These are phyloP conservation scores for Geotrichum aggregatum DNA, from an alignment of 1,139 yeast genomes.

Conservation along the genomic window DNA sequence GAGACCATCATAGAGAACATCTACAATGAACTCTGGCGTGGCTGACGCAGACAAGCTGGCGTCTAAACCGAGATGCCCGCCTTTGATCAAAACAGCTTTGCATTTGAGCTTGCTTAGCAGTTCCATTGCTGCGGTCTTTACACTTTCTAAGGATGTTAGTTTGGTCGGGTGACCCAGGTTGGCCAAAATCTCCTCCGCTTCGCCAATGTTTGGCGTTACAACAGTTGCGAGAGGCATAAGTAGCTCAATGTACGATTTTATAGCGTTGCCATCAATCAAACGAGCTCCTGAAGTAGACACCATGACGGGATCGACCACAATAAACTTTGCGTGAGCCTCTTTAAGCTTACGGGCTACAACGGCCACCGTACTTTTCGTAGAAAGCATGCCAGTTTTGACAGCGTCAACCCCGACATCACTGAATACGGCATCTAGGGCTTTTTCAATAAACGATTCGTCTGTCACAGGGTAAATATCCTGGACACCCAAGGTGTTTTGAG, in stretches of 20 bases:
- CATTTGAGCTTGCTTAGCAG: slow-evolving; percentile 44
- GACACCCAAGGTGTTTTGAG: slow-evolving; percentile 67
- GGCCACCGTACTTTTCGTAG: slow-evolving; percentile 54
- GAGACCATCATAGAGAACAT: slow-evolving; percentile 56
- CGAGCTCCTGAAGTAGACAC: slow-evolving; percentile 71
- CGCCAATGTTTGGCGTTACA: slow-evolving; percentile 73
- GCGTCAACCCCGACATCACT: slow-evolving; percentile 64
- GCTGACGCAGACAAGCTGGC: slow-evolving; percentile 25
- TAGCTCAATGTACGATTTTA: slow-evolving; percentile 45
- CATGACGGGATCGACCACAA: slow-evolving; percentile 79
- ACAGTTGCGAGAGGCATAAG: slow-evolving; percentile 56
- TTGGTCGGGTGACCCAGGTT: slow-evolving; percentile 17
- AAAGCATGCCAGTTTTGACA: slow-evolving; percentile 77
- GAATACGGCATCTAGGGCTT: slow-evolving; percentile 53
- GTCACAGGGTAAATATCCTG: slow-evolving; percentile 46
- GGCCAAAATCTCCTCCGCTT: slow-evolving; percentile 43
- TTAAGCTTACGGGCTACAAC: slow-evolving; percentile 44
- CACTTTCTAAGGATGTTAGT: slow-evolving; percentile 37
- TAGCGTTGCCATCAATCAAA: slow-evolving; percentile 49
- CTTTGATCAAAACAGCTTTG: slow-evolving; percentile 64
- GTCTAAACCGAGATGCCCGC: slow-evolving; percentile 66
- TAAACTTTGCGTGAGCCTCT: slow-evolving; percentile 36
- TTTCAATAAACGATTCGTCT: slow-evolving; percentile 44
- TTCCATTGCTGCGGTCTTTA: slow-evolving; percentile 43
- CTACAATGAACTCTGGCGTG: slow-evolving; percentile 43